A percentile compares a stretch with the other conserved stretches of the same genome.
phyloP scores from a whole-genome alignment of 192 early-diverging fungal genomes.

The Gonapodya prolifera region DNA sequence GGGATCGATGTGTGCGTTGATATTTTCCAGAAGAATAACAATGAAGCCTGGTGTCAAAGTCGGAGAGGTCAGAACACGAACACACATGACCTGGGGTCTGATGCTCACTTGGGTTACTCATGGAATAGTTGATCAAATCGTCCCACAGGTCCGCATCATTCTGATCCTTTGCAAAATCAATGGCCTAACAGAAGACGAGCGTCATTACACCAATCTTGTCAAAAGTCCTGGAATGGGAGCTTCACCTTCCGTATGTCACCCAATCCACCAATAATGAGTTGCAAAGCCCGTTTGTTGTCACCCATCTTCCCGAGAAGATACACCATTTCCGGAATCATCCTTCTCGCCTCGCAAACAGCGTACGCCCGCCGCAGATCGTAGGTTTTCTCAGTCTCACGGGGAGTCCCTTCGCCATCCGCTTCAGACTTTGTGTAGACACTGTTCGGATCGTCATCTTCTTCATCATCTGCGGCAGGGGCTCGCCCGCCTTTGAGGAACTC shows the following conservation, averaged over 20 bases:
- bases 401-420: neutral
- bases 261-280: constrained; percentile 83
- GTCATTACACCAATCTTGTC: neutral
- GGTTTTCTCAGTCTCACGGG: constrained; percentile 5
- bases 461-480: constrained; percentile 68
- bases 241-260: constrained; percentile 72
- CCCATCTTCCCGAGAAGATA: constrained; percentile 95
- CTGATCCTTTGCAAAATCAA: constrained; percentile 97
- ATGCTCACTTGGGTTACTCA: constrained; percentile 81
- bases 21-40: constrained; percentile 77
- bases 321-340: constrained; percentile 95
- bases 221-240: neutral
- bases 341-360: constrained; percentile 65
- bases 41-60: constrained; percentile 61
- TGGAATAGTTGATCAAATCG: constrained; percentile 82
- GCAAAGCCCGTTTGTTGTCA: constrained; percentile 81
- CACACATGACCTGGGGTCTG: too few species aligned
- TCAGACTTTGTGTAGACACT: neutral
- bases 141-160: constrained; percentile 92
- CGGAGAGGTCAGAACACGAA: constrained; percentile 7
- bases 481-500: constrained; percentile 59
- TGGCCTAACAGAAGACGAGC: constrained; percentile 42
- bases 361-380: constrained; percentile 43
- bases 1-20: constrained; percentile 76
- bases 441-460: constrained; percentile 7